Evolutionary conservation across 2,329 filamentous ascomycete species (phyloP), one percentile per base, ranked within the genome.

Genomic region (Alternaria sp.): DNA sequence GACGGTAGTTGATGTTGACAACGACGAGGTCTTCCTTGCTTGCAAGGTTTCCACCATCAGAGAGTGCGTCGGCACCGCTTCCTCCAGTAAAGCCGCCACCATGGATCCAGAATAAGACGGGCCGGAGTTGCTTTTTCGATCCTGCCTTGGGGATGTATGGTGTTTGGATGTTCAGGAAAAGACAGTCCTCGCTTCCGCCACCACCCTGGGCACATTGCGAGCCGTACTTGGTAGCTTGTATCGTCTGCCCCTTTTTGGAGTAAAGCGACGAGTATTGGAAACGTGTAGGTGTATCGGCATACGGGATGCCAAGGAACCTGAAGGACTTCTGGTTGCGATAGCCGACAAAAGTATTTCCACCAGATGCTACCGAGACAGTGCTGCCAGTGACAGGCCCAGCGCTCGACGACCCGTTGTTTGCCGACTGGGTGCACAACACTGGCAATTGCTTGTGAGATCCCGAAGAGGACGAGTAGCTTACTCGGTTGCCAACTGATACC

Each of bases 1-100:
- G 75, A 9, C 87, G 84, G 72, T 89, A 89, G 76, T 89, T 89
- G 77, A 88, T 85, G 8, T 77, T 76, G 5, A 89, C 87, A 3
- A 87, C 81, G 0, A 89, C 85, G 18, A 89, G 81, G 62, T 89
- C 86, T 22, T 86, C 86, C 50, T 86, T 81, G 3, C 85, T 86
- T 0, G 84, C 86, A 3, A 89, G 76, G 63, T 86, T 86, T 3
- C 84, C 84, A 20, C 85, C 85, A 62, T 89, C 86, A 2, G 70
- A 73, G n/a, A 71, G 49, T 5, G 66, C 36, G 40, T 75, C 72
- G 30, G 66, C 74, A 6, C 71, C 80, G 55, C 70, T 79, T 1
- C 86, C 86, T 8, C 81, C 78, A 0, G 81, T 84, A 62, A 87
- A 88, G 6, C 84, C 87, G 25, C 87, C 87, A 4, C 87, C 87